Conservation (phyloP, 352 stramenopile species). For the Phytophthora syringae region DNA sequence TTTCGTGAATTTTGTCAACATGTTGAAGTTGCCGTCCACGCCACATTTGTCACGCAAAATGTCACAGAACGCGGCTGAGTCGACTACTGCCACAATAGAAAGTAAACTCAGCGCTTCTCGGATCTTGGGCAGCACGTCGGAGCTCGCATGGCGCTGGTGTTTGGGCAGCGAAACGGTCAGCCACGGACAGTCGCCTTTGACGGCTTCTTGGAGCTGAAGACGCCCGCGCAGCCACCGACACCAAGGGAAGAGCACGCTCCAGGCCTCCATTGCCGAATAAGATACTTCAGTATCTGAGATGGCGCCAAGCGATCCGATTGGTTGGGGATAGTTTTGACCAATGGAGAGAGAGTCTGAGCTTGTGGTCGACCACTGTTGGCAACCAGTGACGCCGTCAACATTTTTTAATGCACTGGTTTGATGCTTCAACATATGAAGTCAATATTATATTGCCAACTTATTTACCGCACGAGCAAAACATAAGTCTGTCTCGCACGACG, state of each 20-base stretch:
- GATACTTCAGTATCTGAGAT: slow-evolving; percentile 14
- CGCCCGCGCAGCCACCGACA: slow-evolving; percentile 37
- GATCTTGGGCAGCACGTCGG: slow-evolving; percentile 29
- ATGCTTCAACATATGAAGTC: no score
- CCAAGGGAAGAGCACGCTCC: slow-evolving; percentile 35
- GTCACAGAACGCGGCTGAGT: slow-evolving; percentile 22
- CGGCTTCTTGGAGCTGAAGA: slow-evolving; percentile 29
- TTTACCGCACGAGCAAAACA: no score
- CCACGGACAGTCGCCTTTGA: slow-evolving; percentile 17
- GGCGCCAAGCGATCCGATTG: slow-evolving; percentile 17
- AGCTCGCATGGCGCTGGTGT: slow-evolving; percentile 29
- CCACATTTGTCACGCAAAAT: slow-evolving; percentile 42
- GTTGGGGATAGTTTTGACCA: background rate
- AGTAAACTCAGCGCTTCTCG: slow-evolving; percentile 42
- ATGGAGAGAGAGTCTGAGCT: no score
- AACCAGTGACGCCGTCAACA: no score
- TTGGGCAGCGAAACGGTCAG: slow-evolving; percentile 41
- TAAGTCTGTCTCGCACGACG: no score
- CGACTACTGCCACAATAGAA: slow-evolving; percentile 28
- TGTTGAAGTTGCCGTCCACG: slow-evolving; percentile 14
- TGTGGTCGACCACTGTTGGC: no score
- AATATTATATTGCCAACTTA: no score
- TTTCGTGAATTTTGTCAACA: no score
- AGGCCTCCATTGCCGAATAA: slow-evolving; percentile 31
- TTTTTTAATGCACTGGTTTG: no score